Conservation (phyloP, 2,329 filamentous ascomycete species). For the Pseudogymnoascus sp. region DNA sequence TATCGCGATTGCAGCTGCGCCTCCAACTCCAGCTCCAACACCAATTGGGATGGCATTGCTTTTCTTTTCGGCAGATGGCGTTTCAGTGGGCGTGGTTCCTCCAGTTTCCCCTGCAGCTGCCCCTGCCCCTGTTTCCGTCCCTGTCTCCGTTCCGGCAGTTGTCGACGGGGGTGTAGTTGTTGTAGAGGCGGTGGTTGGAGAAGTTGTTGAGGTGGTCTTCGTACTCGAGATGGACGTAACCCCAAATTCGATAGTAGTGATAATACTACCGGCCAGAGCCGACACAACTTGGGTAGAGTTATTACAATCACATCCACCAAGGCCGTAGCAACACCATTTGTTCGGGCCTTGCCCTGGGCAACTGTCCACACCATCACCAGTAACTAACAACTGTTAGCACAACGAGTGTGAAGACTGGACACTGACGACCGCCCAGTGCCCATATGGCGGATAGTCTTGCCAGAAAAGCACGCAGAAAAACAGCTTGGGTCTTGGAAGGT, state of each 20-base stretch:
- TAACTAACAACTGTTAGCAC: background rate
- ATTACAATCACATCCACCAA: background rate
- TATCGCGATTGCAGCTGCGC: background rate
- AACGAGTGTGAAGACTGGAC: background rate
- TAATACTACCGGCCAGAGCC: background rate
- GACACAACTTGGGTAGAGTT: background rate
- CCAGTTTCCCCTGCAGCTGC: background rate
- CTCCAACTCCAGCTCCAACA: background rate
- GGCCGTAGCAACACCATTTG: background rate
- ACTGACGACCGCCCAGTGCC: background rate
- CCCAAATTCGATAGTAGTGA: background rate
- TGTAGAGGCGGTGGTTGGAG: background rate
- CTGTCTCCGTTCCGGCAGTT: background rate
- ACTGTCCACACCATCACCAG: background rate
- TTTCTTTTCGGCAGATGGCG: background rate
- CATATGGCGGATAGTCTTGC: background rate
- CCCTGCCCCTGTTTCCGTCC: background rate
- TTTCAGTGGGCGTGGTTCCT: background rate
- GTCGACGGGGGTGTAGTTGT: background rate
- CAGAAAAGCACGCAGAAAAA: background rate
- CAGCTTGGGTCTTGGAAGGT: background rate
- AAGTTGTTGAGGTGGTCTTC: background rate
- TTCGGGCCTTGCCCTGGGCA: background rate
- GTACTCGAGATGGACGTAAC: background rate
- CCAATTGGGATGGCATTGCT: background rate